Base-by-base conservation (phyloP, 2,329 filamentous ascomycete genomes). In the Dothideomycetidae sp. region DNA sequence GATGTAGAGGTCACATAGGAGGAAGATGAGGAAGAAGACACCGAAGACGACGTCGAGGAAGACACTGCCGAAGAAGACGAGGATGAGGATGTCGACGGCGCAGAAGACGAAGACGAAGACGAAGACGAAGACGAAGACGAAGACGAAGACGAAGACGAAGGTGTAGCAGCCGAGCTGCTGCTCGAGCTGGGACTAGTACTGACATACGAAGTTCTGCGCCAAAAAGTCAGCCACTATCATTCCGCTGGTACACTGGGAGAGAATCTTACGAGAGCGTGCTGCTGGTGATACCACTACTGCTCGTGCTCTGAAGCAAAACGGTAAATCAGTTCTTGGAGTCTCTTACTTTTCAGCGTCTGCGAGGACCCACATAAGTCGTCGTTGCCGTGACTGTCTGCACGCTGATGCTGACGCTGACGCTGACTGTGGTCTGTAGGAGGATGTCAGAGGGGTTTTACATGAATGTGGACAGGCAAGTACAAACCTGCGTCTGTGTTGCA, bases 31-130 rank as follows among this genome's bases (percentile, higher is more conserved):
- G 2, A 73, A 64, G 57, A 90, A 90, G 42, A 79, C 76, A 39
- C 71, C 67, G 59, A 75, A 88, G 66, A 84, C 86, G 70, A 90
- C 92, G 52, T 82, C 88, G 36, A 90, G 53, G 2, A 78, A 71
- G 43, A 90, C 80, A n/a, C 21, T 7, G 21, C n/a, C 21, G 21
- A 26, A 7, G 21, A 26, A 26, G 23, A 90, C 53, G 50, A 69
- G 66, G 59, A 78, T 84, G 60, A 84, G 76, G 51, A 66, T 62
- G 2, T 88, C 66, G 21, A 11, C 10, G 33, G 17, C 9, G 34
- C 29, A 10, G 12, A 15, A 11, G 34, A 30, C 23, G 34, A 28
- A 5, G 33, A 13, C 19, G n/a, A 9, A 10, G 33, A 29, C 4
- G 33, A 14, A 36, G 33, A 28, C 18, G 33, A 36, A n/a, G 33